Percentiles rank a stretch among this genome's conserved stretches.
These are phyloP conservation scores for Xylaria sp. DNA, from an alignment of 2,329 filamentous ascomycete genomes.

Conservation along the genomic window DNA sequence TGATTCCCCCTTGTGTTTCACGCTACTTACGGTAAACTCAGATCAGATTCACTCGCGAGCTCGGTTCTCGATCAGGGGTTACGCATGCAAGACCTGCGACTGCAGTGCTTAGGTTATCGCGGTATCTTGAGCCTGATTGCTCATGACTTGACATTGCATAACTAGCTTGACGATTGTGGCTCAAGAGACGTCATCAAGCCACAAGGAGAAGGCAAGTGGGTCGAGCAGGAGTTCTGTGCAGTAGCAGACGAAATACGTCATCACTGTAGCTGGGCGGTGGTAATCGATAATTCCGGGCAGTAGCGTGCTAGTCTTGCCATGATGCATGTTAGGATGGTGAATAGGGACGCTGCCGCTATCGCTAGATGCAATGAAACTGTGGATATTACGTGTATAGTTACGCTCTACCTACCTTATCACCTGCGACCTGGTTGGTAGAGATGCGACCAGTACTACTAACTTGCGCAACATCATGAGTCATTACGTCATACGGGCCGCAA, in stretches of 20 bases:
- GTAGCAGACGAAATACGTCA: slow-evolving; percentile 26
- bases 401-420: background rate
- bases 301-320: background rate
- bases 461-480: background rate
- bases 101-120: background rate
- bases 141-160: slow-evolving; percentile 10
- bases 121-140: background rate
- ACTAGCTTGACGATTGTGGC: slow-evolving; percentile 25
- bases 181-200: slow-evolving; percentile 34
- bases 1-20: background rate
- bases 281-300: slow-evolving; percentile 6
- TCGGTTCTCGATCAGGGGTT: background rate
- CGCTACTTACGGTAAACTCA: background rate
- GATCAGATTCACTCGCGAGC: background rate
- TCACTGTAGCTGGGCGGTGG: slow-evolving; percentile 13
- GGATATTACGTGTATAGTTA: background rate
- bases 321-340: background rate
- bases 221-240: slow-evolving; percentile 16
- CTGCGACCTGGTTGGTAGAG: background rate
- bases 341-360: background rate
- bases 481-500: slow-evolving; percentile 18
- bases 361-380: slow-evolving; percentile 5
- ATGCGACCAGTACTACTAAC: background rate
- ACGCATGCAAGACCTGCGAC: background rate
- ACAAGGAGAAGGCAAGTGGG: slow-evolving; percentile 4